A percentile compares a stretch with the other conserved stretches of the same genome.
These are phyloP conservation scores for Flaveria ramosissima DNA, from an alignment of 129 eudicot species.

Conservation along the genomic window DNA sequence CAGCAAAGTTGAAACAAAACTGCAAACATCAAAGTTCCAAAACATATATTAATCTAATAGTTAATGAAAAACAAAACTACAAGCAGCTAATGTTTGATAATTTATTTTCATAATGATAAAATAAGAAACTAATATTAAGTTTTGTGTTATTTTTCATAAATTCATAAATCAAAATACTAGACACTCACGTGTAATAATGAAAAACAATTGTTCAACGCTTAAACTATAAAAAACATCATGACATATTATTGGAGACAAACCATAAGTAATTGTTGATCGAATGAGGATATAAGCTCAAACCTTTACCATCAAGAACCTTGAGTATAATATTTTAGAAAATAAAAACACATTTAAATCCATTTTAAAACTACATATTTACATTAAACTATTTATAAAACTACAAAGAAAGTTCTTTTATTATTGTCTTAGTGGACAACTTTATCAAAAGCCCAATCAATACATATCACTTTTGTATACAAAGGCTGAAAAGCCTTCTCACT, in stretches of 20 bases:
- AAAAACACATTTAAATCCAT: background rate
- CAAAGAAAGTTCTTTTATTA: constrained; percentile 29
- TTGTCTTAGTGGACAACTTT: constrained; percentile 19
- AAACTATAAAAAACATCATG: background rate
- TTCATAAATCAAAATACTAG: too few species aligned
- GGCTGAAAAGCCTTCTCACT: constrained; percentile 23
- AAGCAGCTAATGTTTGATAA: background rate
- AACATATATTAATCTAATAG: too few species aligned
- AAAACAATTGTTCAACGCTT: background rate
- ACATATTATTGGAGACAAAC: background rate
- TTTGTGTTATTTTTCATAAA: too few species aligned
- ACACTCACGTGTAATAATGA: background rate
- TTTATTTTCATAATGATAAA: background rate
- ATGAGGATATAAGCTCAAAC: background rate
- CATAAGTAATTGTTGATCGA: background rate
- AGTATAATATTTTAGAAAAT: background rate
- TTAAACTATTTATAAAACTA: background rate
- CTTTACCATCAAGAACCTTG: background rate
- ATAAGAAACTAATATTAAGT: background rate
- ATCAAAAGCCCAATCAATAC: constrained; percentile 30
- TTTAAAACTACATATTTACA: background rate
- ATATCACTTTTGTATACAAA: constrained; percentile 31
- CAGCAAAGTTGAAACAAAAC: too few species aligned
- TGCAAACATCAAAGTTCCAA: too few species aligned
- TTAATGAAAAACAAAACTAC: background rate